Percentiles rank a stretch among this genome's conserved stretches.
Evolutionary conservation across 257 asterid species (phyloP).

Genomic region (Verbena officinalis): DNA sequence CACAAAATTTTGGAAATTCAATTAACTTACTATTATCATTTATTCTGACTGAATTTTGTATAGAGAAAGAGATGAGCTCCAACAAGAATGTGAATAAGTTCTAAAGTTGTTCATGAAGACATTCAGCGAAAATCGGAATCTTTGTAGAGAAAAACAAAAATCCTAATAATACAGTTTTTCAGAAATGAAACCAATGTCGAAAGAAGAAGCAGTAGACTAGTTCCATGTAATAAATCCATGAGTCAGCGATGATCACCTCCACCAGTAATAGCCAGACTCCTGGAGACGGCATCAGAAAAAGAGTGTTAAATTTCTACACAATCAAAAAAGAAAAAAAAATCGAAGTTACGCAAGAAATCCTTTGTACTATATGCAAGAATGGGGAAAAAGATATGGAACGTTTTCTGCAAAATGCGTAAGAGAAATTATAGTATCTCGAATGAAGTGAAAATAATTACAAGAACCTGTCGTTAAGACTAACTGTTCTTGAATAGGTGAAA

Average conservation of each 20-base stretch:
- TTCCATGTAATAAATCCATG: constrained; percentile 27
- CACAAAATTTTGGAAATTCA: not conserved
- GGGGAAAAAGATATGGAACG: not conserved
- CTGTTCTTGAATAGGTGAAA: not conserved
- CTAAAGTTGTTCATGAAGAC: constrained; percentile 9
- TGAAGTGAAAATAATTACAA: not conserved
- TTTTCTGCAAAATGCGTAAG: not conserved
- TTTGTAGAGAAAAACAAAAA: not conserved
- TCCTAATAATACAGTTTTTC: constrained; percentile 24
- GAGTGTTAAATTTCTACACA: constrained; percentile 12
- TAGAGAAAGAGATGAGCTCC: constrained; percentile 4
- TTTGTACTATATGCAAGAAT: not conserved
- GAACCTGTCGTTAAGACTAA: not conserved
- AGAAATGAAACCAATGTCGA: constrained; percentile 18
- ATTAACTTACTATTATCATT: not conserved
- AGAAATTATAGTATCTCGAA: not conserved
- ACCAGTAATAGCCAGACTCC: constrained; percentile 50
- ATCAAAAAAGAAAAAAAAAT: not conserved
- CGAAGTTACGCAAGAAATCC: not conserved
- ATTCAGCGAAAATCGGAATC: constrained; percentile 2
- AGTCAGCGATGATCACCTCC: constrained; percentile 48
- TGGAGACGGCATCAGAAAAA: constrained; percentile 33
- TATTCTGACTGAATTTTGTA: not conserved
- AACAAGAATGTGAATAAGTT: constrained; percentile 9
- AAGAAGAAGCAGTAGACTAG: constrained; percentile 22